These are phyloP conservation scores for Aureobasidium musti DNA, from an alignment of 2,329 filamentous ascomycete species.

Conservation along the genomic window DNA sequence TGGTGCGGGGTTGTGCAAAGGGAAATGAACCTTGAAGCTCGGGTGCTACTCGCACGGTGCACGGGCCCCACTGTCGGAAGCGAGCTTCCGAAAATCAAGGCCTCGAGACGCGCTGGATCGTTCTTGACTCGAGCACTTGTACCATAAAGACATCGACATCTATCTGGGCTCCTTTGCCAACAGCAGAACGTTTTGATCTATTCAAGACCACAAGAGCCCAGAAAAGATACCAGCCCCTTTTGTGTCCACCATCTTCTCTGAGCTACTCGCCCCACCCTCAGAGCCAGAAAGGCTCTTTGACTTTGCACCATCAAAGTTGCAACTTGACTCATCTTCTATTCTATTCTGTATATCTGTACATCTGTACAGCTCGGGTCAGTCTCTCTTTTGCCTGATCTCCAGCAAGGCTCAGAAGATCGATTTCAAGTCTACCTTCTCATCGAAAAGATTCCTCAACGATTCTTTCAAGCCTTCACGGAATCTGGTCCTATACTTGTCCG, in stretches of 20 bases:
- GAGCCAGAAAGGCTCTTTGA: slow-evolving; percentile 16
- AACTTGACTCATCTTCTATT: slow-evolving; percentile 20
- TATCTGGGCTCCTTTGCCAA: not conserved
- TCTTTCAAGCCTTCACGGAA: slow-evolving; percentile 20
- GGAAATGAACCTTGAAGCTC: too few relatives aligned
- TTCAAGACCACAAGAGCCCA: not conserved
- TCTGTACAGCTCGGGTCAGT: not conserved
- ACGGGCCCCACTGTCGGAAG: not conserved
- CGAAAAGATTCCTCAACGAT: slow-evolving; percentile 11
- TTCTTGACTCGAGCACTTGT: not conserved
- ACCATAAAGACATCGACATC: not conserved
- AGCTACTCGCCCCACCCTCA: slow-evolving; percentile 4
- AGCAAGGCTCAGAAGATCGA: slow-evolving; percentile 7
- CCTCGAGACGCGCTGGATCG: not conserved
- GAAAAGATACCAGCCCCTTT: not conserved
- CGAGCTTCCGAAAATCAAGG: slow-evolving; percentile 11
- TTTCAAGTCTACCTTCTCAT: not conserved
- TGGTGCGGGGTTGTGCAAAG: slow-evolving; percentile 17
- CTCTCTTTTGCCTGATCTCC: not conserved
- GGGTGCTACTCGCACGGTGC: not conserved
- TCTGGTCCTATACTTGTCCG: not conserved
- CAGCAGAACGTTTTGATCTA: not conserved
- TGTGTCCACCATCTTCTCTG: not conserved
- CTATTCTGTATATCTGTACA: not conserved
- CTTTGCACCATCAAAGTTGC: slow-evolving; percentile 8